Percentiles rank a stretch among this genome's conserved stretches.
phyloP scores from a whole-genome alignment of 305 asterid species.

The Ilex paraguariensis region DNA sequence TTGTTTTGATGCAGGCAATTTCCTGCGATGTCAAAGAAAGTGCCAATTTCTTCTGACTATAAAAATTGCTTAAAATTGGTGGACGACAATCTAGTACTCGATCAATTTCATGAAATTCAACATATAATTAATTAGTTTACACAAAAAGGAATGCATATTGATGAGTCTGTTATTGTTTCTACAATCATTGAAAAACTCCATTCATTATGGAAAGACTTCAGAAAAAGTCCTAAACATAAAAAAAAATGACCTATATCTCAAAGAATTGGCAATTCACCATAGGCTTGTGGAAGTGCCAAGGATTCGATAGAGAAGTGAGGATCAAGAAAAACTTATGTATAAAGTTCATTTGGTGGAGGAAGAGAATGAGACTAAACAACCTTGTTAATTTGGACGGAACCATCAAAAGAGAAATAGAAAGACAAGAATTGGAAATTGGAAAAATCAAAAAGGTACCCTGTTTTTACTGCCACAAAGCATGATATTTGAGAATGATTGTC shows the following conservation, averaged over 20 bases:
- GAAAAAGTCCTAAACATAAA: constrained; percentile 2
- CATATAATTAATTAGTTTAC: not conserved
- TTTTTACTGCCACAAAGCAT: too few species aligned
- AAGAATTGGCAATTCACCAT: not conserved
- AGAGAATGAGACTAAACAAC: not conserved
- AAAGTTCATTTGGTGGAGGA: not conserved
- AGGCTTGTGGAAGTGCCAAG: not conserved
- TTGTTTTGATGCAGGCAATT: too few species aligned
- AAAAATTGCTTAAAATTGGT: not conserved
- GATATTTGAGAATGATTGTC: too few species aligned
- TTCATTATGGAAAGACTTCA: not conserved
- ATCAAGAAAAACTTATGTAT: not conserved
- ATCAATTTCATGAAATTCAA: not conserved
- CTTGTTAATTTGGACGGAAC: too few species aligned
- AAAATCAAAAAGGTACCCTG: not conserved
- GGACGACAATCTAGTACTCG: not conserved
- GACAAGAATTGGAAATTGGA: not conserved
- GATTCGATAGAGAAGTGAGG: not conserved
- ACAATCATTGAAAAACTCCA: not conserved
- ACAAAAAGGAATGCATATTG: not conserved
- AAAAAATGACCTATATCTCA: not conserved
- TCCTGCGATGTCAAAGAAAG: too few species aligned
- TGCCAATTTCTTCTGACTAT: too few species aligned
- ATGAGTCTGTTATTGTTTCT: not conserved
- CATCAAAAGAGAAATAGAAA: not conserved